Evolutionary conservation across 2,329 filamentous ascomycete genomes (phyloP).

Genomic region (Aspergillus awamori): DNA sequence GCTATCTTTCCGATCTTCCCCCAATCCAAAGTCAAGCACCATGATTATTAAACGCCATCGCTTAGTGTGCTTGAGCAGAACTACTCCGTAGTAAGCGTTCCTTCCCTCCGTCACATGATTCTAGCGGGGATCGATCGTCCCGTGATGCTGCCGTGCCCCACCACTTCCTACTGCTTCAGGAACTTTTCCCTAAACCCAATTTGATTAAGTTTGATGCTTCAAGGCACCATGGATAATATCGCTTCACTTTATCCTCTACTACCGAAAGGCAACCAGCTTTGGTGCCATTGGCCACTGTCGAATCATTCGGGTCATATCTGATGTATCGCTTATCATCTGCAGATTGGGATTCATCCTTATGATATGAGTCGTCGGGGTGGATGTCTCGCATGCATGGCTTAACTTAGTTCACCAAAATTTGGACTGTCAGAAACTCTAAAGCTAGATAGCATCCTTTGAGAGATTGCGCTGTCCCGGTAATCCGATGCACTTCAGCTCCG

Average conservation of each 20-base stretch:
- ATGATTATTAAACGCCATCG: too few relatives aligned
- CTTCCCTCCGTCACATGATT: not conserved
- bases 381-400: not conserved
- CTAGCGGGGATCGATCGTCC: slow-evolving; percentile 1
- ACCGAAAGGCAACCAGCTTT: not conserved
- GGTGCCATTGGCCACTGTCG: not conserved
- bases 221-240: not conserved
- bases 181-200: not conserved
- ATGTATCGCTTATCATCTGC: not conserved
- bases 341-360: not conserved
- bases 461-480: not conserved
- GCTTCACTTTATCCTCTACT: not conserved
- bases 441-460: not conserved
- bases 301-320: not conserved
- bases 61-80: too few relatives aligned
- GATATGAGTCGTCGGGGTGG: not conserved
- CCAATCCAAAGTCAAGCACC: too few relatives aligned
- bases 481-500: not conserved
- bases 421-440: not conserved
- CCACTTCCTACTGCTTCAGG: slow-evolving; percentile 2
- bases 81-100: not conserved
- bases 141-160: slow-evolving; percentile 3
- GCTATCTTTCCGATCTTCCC: not conserved
- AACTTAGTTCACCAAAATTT: not conserved
- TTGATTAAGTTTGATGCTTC: not conserved